A percentile compares a stretch with the other conserved stretches of the same genome.
Evolutionary conservation across 352 stramenopile genomes (phyloP).

Genomic region (Albugo laibachii): DNA sequence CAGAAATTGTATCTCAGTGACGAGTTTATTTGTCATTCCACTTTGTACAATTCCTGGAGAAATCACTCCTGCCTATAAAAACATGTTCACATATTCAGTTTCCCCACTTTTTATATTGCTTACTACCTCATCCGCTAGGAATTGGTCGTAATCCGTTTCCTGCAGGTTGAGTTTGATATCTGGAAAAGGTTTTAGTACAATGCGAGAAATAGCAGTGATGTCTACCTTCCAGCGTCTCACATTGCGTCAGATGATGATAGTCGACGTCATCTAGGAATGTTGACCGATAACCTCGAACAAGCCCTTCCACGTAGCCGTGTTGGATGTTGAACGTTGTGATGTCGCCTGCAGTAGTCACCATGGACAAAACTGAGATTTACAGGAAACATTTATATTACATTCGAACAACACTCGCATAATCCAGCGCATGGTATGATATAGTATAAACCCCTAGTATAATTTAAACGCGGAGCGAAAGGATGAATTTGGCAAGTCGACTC

Average conservation of each 20-base stretch:
- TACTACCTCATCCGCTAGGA: conserved; percentile 83
- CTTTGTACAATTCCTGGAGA: conserved; percentile 66
- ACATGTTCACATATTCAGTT: conserved; percentile 10
- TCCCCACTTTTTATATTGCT: not conserved
- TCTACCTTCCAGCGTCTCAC: conserved; percentile 77
- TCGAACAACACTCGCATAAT: too few species aligned
- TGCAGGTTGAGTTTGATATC: conserved; percentile 91
- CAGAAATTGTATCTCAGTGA: conserved; percentile 94
- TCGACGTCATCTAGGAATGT: conserved; percentile 78
- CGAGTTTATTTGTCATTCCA: conserved; percentile 78
- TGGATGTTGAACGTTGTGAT: conserved; percentile 96
- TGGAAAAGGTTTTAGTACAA: conserved; percentile 5
- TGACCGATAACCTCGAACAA: conserved; percentile 91
- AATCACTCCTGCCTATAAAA: conserved; percentile 41
- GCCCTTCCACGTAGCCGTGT: conserved; percentile 92
- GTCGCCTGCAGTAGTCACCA: conserved; percentile 52
- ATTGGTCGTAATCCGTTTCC: conserved; percentile 96
- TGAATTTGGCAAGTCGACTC: too few species aligned
- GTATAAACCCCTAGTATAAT: too few species aligned
- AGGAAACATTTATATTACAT: too few species aligned
- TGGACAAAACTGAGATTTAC: too few species aligned
- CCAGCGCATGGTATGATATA: too few species aligned
- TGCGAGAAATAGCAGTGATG: too few species aligned
- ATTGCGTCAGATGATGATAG: conserved; percentile 81
- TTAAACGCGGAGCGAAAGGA: too few species aligned